Evolutionary conservation across 2,329 filamentous ascomycete species (phyloP).

Genomic region (Drechslera avenae): DNA sequence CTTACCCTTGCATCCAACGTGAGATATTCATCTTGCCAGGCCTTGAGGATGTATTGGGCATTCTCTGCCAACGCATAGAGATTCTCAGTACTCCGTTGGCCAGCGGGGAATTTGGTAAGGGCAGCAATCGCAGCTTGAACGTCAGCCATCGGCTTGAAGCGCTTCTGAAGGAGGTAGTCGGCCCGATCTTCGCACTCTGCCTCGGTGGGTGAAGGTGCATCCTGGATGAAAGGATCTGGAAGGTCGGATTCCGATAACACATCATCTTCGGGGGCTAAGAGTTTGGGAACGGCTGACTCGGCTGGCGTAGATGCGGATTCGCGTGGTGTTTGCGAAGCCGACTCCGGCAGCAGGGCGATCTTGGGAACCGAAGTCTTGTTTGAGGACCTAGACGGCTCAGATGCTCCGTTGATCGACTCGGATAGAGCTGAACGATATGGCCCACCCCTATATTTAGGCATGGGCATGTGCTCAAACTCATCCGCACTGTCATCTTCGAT

Average conservation of each 20-base stretch:
- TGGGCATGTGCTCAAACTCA: conserved; percentile 20
- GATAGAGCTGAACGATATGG: conserved; percentile 28
- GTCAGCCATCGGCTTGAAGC: conserved; percentile 52
- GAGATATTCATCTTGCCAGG: conserved; percentile 65
- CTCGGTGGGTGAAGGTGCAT: conserved; percentile 32
- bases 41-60: conserved; percentile 57
- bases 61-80: conserved; percentile 62
- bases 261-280: conserved; percentile 43
- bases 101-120: conserved; percentile 51
- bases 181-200: conserved; percentile 49
- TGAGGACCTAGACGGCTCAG: conserved; percentile 14
- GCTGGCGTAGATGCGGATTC: conserved; percentile 33
- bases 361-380: conserved; percentile 24
- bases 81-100: conserved; percentile 55
- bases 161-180: conserved; percentile 48
- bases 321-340: conserved; percentile 35
- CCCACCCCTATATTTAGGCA: conserved; percentile 18
- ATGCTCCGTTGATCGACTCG: conserved; percentile 3
- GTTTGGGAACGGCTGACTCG: conserved; percentile 25
- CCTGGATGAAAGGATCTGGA: conserved; percentile 44
- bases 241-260: conserved; percentile 45
- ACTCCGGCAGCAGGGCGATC: conserved; percentile 27
- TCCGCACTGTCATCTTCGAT: conserved; percentile 25
- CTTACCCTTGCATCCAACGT: conserved; percentile 55
- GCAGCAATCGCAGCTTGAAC: conserved; percentile 50